phyloP scores from a whole-genome alignment of 2,329 filamentous ascomycete species.

The Colletotrichum gloeosporioides region DNA sequence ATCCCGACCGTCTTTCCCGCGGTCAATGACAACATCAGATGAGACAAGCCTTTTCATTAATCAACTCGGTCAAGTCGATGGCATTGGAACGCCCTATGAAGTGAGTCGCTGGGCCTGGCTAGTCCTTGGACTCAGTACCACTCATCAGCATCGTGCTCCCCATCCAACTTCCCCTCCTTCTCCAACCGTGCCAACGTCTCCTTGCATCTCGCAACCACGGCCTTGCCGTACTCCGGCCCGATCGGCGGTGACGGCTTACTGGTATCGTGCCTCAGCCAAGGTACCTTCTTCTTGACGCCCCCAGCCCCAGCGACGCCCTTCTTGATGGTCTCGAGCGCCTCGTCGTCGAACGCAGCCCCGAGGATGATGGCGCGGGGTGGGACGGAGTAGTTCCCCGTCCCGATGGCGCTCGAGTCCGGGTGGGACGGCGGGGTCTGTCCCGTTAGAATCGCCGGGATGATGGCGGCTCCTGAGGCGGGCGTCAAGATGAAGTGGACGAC shows the following conservation, averaged over 20 bases:
- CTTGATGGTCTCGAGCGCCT: background rate
- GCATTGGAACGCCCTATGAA: no score
- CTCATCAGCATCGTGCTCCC: slow-evolving; percentile 20
- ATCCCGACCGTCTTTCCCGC: background rate
- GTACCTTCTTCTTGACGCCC: background rate
- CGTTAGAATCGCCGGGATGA: slow-evolving; percentile 19
- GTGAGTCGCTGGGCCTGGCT: no score
- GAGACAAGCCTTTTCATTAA: background rate
- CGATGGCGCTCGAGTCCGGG: slow-evolving; percentile 21
- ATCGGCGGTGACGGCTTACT: slow-evolving; percentile 26
- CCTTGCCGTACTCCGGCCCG: slow-evolving; percentile 31
- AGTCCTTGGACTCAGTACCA: slow-evolving; percentile 6
- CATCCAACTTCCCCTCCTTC: slow-evolving; percentile 26
- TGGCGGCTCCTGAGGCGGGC: slow-evolving; percentile 6
- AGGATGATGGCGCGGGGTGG: slow-evolving; percentile 15
- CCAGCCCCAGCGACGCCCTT: background rate
- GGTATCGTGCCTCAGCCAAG: slow-evolving; percentile 29
- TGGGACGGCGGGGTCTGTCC: slow-evolving; percentile 3
- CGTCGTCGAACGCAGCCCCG: slow-evolving; percentile 18
- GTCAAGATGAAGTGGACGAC: slow-evolving; percentile 22
- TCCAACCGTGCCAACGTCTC: slow-evolving; percentile 25
- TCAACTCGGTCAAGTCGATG: background rate
- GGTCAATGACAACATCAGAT: background rate
- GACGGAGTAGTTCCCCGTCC: slow-evolving; percentile 13
- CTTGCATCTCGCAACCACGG: slow-evolving; percentile 28